Evolutionary conservation across 768 basidiomycete species (phyloP).

Genomic region (Lentinula detonsa): DNA sequence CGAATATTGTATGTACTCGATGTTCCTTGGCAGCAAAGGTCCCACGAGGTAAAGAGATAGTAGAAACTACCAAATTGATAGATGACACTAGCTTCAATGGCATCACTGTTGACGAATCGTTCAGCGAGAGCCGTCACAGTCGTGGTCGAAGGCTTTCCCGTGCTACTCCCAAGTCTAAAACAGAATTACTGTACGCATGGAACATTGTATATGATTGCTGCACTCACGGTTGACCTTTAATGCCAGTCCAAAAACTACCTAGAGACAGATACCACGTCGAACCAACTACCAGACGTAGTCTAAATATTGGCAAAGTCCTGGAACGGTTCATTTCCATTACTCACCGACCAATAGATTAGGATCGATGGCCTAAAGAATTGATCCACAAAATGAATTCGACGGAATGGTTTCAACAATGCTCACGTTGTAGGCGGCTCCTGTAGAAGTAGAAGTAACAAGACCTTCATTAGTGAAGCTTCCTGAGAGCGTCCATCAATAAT

Average conservation of each 20-base stretch:
- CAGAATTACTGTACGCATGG: not conserved
- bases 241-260: conserved; percentile 54
- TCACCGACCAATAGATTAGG: conserved; percentile 25
- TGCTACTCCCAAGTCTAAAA: conserved; percentile 29
- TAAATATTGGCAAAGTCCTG: not conserved
- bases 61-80: conserved; percentile 39
- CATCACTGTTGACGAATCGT: conserved; percentile 24
- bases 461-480: conserved; percentile 41
- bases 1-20: conserved; percentile 56
- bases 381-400: not conserved
- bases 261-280: conserved; percentile 41
- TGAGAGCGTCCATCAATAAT: conserved; percentile 6
- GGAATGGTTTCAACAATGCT: not conserved
- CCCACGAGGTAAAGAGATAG: conserved; percentile 55
- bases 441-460: conserved; percentile 37
- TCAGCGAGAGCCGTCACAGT: conserved; percentile 37
- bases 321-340: not conserved
- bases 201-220: not conserved
- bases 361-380: conserved; percentile 39
- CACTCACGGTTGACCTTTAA: conserved; percentile 31
- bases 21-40: conserved; percentile 43
- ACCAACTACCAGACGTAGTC: not conserved
- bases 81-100: conserved; percentile 44
- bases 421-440: conserved; percentile 35
- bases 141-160: conserved; percentile 32